Conservation (phyloP, 2,329 filamentous ascomycete species). For the Trichoderma harzianum region DNA sequence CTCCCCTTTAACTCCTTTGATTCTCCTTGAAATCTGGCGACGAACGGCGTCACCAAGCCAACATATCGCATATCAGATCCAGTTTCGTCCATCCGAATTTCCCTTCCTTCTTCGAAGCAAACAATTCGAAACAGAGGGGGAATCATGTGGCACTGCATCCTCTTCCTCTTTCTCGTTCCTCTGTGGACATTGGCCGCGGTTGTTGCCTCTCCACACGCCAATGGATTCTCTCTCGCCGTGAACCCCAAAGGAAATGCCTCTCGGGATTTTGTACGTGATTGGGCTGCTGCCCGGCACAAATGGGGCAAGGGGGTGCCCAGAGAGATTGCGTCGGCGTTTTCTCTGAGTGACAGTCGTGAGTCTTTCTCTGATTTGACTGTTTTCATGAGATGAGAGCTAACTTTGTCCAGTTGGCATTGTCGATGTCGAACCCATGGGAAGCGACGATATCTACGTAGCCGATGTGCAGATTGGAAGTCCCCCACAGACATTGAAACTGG, state of each 20-base stretch:
- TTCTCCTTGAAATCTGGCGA: background rate
- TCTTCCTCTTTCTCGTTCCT: background rate
- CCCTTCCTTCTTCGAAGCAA: background rate
- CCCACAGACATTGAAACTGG: constrained; percentile 44
- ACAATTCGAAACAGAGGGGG: background rate
- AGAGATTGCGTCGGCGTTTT: constrained; percentile 25
- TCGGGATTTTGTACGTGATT: constrained; percentile 34
- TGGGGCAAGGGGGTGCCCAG: constrained; percentile 31
- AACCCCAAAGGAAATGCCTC: constrained; percentile 23
- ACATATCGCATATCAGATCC: background rate
- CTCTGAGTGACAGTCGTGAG: constrained; percentile 31
- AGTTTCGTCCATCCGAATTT: background rate
- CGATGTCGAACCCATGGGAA: constrained; percentile 36
- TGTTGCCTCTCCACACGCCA: background rate
- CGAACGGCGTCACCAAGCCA: background rate
- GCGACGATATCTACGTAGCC: constrained; percentile 43
- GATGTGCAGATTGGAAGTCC: constrained; percentile 47
- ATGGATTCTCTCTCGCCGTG: constrained; percentile 32
- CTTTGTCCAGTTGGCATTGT: constrained; percentile 23
- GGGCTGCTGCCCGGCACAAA: constrained; percentile 33
- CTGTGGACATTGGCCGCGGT: background rate
- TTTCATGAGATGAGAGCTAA: background rate
- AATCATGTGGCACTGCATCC: background rate
- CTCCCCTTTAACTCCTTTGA: background rate
- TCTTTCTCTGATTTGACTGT: background rate